Conservation (phyloP, 1,284 basidiomycete species). For the Entoloma clypeatum region DNA sequence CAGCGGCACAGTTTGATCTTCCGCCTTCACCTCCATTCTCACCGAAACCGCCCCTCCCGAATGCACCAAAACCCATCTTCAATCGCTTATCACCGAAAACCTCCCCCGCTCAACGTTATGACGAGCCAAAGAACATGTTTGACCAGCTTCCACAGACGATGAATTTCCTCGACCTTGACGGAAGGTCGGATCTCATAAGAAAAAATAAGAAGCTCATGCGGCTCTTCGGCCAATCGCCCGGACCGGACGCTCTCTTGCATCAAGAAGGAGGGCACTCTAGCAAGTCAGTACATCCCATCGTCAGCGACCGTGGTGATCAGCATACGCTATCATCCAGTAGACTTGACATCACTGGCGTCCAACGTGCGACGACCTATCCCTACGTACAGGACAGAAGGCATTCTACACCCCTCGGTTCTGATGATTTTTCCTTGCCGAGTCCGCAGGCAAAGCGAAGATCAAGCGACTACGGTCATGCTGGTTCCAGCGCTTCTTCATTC, state of each 20-base stretch:
- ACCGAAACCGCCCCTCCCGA: slow-evolving; percentile 40
- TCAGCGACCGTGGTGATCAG: slow-evolving; percentile 29
- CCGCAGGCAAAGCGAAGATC: slow-evolving; percentile 12
- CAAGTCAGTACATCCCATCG: slow-evolving; percentile 17
- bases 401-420: slow-evolving; percentile 43
- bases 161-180: slow-evolving; percentile 60
- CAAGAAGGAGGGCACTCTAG: slow-evolving; percentile 27
- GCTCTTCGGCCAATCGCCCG: slow-evolving; percentile 68
- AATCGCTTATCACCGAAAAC: slow-evolving; percentile 16
- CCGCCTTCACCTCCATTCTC: slow-evolving; percentile 16
- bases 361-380: slow-evolving; percentile 13
- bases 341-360: slow-evolving; percentile 15
- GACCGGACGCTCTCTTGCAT: slow-evolving; percentile 30
- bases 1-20: slow-evolving; percentile 25
- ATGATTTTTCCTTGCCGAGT: slow-evolving; percentile 32
- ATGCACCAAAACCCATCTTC: slow-evolving; percentile 32
- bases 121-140: slow-evolving; percentile 5
- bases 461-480: slow-evolving; percentile 9
- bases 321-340: slow-evolving; percentile 37
- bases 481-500: slow-evolving; percentile 51
- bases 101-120: slow-evolving; percentile 14
- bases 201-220: slow-evolving; percentile 76
- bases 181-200: slow-evolving; percentile 68
- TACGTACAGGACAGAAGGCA: slow-evolving; percentile 40
- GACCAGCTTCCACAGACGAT: slow-evolving; percentile 50